These are phyloP conservation scores for Triticum aestivum DNA, from an alignment of 176 grass and related monocot genomes.

Conservation along the genomic window DNA sequence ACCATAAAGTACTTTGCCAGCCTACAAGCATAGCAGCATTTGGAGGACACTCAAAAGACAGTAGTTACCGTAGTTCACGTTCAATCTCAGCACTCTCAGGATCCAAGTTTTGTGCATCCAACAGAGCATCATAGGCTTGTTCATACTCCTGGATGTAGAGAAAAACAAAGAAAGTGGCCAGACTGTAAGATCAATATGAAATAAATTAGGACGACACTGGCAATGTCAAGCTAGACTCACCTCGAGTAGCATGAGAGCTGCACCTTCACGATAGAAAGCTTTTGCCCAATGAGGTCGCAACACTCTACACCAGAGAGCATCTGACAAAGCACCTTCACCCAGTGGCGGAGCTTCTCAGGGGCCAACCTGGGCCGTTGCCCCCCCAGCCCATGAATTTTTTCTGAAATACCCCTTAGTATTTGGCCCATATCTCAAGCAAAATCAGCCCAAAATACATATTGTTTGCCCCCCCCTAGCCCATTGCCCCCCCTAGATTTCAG, in stretches of 20 bases:
- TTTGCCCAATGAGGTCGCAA: slow-evolving; percentile 30
- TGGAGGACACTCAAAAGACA: neutral
- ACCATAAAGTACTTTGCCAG: neutral
- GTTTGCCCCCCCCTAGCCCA: no score
- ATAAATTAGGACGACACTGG: neutral
- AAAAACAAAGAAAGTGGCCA: neutral
- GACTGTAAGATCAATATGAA: neutral
- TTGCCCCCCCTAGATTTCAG: no score
- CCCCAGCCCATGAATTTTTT: no score
- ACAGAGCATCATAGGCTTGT: slow-evolving; percentile 28
- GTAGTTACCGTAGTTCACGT: slow-evolving; percentile 25
- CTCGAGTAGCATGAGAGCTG: slow-evolving; percentile 30
- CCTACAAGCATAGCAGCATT: neutral
- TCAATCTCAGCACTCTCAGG: slow-evolving; percentile 21
- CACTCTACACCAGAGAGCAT: slow-evolving; percentile 37
- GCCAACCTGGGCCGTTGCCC: no score
- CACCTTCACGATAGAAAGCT: slow-evolving; percentile 21
- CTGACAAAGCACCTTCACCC: slow-evolving; percentile 35
- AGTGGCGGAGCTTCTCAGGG: no score
- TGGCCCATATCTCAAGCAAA: no score
- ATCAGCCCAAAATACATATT: no score
- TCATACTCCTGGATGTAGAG: slow-evolving; percentile 10
- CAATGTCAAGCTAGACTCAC: neutral
- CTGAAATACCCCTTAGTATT: no score
- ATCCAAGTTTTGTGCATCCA: slow-evolving; percentile 33